These are phyloP conservation scores for Nelumbo lutea DNA, from an alignment of 164 flowering plant genomes.

Conservation along the genomic window DNA sequence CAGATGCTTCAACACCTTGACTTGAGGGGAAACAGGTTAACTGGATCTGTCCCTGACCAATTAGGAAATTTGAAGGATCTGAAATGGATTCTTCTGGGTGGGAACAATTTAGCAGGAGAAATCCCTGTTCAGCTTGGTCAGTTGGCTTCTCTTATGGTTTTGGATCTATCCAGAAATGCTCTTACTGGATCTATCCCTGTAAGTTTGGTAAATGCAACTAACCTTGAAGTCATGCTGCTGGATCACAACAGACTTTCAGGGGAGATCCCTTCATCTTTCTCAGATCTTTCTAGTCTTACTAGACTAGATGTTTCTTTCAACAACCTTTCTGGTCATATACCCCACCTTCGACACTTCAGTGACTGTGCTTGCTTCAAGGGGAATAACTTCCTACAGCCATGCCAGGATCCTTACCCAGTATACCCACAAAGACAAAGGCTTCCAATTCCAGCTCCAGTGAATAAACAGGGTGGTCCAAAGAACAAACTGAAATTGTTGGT, in stretches of 20 bases:
- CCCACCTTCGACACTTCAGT: conserved; percentile 30
- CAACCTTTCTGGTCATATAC: conserved; percentile 62
- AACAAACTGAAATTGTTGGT: conserved; percentile 26
- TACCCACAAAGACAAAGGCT: conserved; percentile 24
- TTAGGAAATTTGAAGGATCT: conserved; percentile 35
- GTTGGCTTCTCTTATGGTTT: conserved; percentile 35
- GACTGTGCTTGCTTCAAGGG: conserved; percentile 45
- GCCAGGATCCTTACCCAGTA: conserved; percentile 26
- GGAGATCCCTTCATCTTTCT: conserved; percentile 52
- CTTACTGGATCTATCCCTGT: conserved; percentile 48
- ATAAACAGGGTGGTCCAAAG: conserved; percentile 9
- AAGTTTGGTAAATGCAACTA: conserved; percentile 34
- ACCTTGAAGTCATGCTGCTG: conserved; percentile 44
- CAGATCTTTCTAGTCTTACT: conserved; percentile 37
- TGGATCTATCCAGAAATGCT: conserved; percentile 56
- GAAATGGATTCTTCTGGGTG: conserved; percentile 45
- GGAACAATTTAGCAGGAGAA: conserved; percentile 45
- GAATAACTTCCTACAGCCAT: conserved; percentile 36
- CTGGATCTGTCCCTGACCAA: conserved; percentile 46
- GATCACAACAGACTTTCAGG: conserved; percentile 54
- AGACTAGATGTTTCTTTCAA: conserved; percentile 59
- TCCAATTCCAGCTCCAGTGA: conserved; percentile 29
- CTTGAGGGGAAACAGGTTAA: conserved; percentile 47
- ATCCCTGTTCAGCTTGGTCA: conserved; percentile 48
- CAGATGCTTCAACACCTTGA: conserved; percentile 44